phyloP scores from a whole-genome alignment of 495 filamentous ascomycete species.

The Annulohypoxylon bovei region DNA sequence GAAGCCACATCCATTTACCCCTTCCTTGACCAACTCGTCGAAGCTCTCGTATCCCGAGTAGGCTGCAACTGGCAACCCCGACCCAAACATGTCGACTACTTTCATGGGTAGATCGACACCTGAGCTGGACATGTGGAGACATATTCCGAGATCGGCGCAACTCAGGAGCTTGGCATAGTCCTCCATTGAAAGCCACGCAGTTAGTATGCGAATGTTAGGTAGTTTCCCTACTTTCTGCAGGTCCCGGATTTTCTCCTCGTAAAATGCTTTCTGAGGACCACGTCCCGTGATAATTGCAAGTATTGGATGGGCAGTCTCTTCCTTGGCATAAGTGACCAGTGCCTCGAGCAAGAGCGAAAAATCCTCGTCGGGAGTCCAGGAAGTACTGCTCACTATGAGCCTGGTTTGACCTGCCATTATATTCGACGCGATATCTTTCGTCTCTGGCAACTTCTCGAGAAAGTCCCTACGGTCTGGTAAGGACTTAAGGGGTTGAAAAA shows the following conservation, averaged over 20 bases:
- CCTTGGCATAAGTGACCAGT: slow-evolving; percentile 71
- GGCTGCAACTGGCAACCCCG: slow-evolving; percentile 88
- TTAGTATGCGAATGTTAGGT: slow-evolving; percentile 73
- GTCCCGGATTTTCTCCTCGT: slow-evolving; percentile 68
- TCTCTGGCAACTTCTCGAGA: slow-evolving; percentile 68
- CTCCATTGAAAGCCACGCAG: slow-evolving; percentile 81
- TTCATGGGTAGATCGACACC: slow-evolving; percentile 99
- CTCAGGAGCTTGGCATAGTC: slow-evolving; percentile 91
- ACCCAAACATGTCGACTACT: slow-evolving; percentile 98
- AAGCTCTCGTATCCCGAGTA: slow-evolving; percentile 86
- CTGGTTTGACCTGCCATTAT: slow-evolving; percentile 66
- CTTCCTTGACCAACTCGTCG: slow-evolving; percentile 84
- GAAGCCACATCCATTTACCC: slow-evolving; percentile 86
- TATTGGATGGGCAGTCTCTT: slow-evolving; percentile 59
- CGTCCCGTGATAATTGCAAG: slow-evolving; percentile 93
- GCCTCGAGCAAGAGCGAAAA: slow-evolving; percentile 90
- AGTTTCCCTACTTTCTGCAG: slow-evolving; percentile 70
- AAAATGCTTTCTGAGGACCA: slow-evolving; percentile 82
- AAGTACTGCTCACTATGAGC: slow-evolving; percentile 89
- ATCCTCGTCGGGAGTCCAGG: slow-evolving; percentile 97
- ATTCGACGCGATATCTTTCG: slow-evolving; percentile 61
- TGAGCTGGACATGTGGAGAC: slow-evolving; percentile 89
- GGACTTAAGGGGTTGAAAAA: slow-evolving; percentile 76
- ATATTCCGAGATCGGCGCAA: slow-evolving; percentile 88
- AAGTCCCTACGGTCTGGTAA: slow-evolving; percentile 62